Evolutionary conservation across 1,139 yeast genomes (phyloP).

Genomic region (Candida pseudoviswanathii): DNA sequence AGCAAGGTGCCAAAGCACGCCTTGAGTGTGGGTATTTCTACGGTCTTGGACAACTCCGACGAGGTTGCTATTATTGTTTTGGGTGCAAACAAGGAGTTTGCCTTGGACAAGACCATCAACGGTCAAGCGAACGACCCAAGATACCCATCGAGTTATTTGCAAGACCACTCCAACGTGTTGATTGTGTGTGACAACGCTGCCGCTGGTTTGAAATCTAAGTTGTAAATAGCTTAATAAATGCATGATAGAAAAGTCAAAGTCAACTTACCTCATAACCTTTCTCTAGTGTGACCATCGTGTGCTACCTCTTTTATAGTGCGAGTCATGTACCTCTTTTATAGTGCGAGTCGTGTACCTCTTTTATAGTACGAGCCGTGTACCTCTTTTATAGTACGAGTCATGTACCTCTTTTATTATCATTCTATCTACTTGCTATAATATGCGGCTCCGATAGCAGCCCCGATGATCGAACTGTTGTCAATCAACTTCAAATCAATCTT

Average conservation of each 20-base stretch:
- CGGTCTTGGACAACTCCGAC: constrained; percentile 59
- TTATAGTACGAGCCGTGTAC: neutral
- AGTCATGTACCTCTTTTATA: neutral
- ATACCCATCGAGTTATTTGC: constrained; percentile 51
- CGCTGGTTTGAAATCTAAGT: constrained; percentile 37
- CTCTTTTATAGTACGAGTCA: no score
- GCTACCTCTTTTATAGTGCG: no score
- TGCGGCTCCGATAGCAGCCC: constrained; percentile 55
- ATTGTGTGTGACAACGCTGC: constrained; percentile 52
- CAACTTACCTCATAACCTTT: no score
- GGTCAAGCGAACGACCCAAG: constrained; percentile 37
- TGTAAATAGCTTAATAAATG: constrained; percentile 18
- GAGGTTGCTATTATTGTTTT: constrained; percentile 54
- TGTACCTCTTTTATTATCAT: neutral
- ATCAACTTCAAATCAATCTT: constrained; percentile 41
- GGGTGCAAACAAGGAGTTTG: constrained; percentile 46
- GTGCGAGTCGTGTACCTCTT: neutral
- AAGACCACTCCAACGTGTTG: constrained; percentile 47
- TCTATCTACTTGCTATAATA: constrained; percentile 20
- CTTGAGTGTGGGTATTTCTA: constrained; percentile 61
- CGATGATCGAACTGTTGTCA: constrained; percentile 47
- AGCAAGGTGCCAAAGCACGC: constrained; percentile 57
- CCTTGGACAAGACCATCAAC: constrained; percentile 45
- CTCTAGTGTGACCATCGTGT: no score
- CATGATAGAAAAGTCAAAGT: neutral